Percentiles rank a stretch among this genome's conserved stretches.
These are phyloP conservation scores for Pisolithus marmoratus DNA, from an alignment of 768 basidiomycete genomes.

Conservation along the genomic window DNA sequence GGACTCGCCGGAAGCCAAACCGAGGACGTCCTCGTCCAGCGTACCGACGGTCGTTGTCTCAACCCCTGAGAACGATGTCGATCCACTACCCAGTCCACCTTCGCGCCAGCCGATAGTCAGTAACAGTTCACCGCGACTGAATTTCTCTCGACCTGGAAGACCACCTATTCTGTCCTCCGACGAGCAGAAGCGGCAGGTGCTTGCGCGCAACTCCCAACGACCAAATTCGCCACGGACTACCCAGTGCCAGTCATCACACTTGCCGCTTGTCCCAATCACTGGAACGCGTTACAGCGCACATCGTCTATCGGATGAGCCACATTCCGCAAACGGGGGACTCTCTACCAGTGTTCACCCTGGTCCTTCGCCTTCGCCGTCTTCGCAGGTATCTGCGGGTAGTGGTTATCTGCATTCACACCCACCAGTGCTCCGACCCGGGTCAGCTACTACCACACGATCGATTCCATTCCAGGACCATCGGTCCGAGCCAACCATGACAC, in stretches of 20 bases:
- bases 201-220: conserved; percentile 55
- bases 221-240: conserved; percentile 25
- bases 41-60: conserved; percentile 56
- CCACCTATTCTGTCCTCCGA: conserved; percentile 35
- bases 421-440: conserved; percentile 32
- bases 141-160: conserved; percentile 62
- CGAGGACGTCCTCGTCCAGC: conserved; percentile 16
- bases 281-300: conserved; percentile 11
- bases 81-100: conserved; percentile 14
- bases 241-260: conserved; percentile 4
- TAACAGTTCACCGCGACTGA: conserved; percentile 37
- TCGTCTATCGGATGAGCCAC: background rate
- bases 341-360: conserved; percentile 12
- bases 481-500: conserved; percentile 39
- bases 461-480: conserved; percentile 59
- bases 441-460: conserved; percentile 49
- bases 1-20: conserved; percentile 8
- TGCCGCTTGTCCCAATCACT: conserved; percentile 17
- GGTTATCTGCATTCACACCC: conserved; percentile 26
- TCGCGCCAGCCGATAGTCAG: conserved; percentile 39
- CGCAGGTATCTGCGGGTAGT: conserved; percentile 4
- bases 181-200: conserved; percentile 37
- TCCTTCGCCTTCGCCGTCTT: conserved; percentile 11
- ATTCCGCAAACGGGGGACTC: background rate
- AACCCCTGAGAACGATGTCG: conserved; percentile 28